Base-by-base conservation (phyloP, 768 basidiomycete species). In the Dacryopinax primogenitus region DNA sequence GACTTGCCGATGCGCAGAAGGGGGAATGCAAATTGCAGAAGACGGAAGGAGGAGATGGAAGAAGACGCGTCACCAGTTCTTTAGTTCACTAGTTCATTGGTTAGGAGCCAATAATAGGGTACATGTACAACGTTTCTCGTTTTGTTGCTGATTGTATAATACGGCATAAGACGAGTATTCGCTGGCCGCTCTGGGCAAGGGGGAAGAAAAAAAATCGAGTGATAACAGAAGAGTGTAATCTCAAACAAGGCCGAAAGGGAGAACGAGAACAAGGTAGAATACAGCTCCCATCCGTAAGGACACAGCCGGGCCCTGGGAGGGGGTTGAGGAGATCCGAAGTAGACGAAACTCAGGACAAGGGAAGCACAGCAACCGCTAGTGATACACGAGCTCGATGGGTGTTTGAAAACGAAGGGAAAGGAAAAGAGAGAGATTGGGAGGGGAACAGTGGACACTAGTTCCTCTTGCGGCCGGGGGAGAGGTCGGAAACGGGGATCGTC, bases 341-440 rank as follows among this genome's bases (percentile, higher is more conserved):
- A 58, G 51, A 21, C 11, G 13, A 30, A 30, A 23, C 4, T 32
- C 32, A 13, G 51, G 51, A 11, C 51, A 58, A 58, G 26, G 51
- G 32, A 58, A 58, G 51, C 51, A 58, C 51, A 58, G 51, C 51
- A 58, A 58, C 51, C 51, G 51, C 51, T 58, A 58, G 51, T 58
- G 51, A 58, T 58, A 58, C 51, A 58, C 51, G 30, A 58, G 51
- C 15, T 21, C 51, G 51, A 30, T 30, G 51, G 51, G 32, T 44
- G 16, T 44, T 30, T 32, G 51, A 32, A 30, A 28, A 30, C 9
- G 32, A 28, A 3, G 26, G 51, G 51, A 58, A 30, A 58, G 9
- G 23, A 21, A 32, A 58, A 28, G 26, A 15, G 26, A n/a, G n/a
- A 58, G 15, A 9, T 30, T 47, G 23, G 41, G 18, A 44, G 18